phyloP scores from a whole-genome alignment of 345 rosid species.

The Salix dunnii region DNA sequence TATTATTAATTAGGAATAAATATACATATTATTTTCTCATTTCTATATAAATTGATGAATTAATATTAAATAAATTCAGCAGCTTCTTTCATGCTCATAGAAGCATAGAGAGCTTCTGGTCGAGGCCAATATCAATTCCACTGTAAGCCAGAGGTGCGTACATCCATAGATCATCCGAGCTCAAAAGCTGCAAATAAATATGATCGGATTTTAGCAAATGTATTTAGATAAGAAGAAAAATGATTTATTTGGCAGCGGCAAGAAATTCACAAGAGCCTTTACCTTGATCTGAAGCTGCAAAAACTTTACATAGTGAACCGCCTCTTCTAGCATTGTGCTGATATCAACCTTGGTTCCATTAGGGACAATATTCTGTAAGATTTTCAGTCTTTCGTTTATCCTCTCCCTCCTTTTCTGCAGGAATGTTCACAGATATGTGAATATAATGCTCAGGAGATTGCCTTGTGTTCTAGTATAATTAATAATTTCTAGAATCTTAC shows the following conservation, averaged over 20 bases:
- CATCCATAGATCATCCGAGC: conserved; percentile 98
- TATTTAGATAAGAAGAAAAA: neutral
- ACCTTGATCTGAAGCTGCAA: conserved; percentile 92
- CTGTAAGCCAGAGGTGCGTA: conserved; percentile 91
- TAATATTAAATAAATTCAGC: neutral
- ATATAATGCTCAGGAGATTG: neutral
- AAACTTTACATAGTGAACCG: conserved; percentile 83
- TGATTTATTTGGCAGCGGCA: too few relatives aligned
- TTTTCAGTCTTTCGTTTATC: conserved; percentile 73
- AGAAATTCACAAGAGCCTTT: neutral
- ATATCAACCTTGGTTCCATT: conserved; percentile 92
- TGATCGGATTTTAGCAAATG: neutral
- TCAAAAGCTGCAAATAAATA: conserved; percentile 55
- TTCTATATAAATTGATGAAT: neutral
- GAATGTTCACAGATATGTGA: neutral
- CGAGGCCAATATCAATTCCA: conserved; percentile 73
- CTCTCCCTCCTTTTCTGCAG: conserved; percentile 84
- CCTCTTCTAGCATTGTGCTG: conserved; percentile 96
- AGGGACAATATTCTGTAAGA: conserved; percentile 79
- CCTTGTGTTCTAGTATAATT: neutral
- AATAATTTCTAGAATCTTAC: conserved; percentile 25
- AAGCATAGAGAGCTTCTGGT: conserved; percentile 53
- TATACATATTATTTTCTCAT: neutral
- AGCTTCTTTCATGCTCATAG: conserved; percentile 17
- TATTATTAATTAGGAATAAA: neutral